Conservation (phyloP, 768 basidiomycete genomes). For the Cyathus striatus region DNA sequence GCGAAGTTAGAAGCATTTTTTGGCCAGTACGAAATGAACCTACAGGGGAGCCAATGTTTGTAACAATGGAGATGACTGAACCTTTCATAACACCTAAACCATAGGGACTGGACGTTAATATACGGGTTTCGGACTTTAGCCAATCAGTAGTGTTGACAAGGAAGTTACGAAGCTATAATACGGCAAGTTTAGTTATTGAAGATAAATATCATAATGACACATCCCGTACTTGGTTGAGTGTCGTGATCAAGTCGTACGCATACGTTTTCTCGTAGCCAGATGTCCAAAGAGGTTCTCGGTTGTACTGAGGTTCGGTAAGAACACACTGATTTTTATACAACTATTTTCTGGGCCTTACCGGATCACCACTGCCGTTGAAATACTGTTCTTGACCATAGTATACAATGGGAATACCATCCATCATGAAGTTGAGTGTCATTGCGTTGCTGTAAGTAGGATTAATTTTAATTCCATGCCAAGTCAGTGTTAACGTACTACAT, state of each 20-base stretch:
- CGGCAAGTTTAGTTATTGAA: too few species aligned
- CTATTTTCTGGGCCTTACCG: constrained; percentile 33
- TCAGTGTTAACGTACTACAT: constrained; percentile 42
- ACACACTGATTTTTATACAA: constrained; percentile 4
- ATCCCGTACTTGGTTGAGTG: constrained; percentile 53
- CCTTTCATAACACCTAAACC: constrained; percentile 68
- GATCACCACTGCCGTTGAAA: constrained; percentile 60
- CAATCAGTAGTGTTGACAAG: constrained; percentile 53
- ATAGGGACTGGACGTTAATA: constrained; percentile 43
- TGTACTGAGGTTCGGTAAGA: constrained; percentile 35
- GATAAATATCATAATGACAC: too few species aligned
- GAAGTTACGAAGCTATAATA: constrained; percentile 57
- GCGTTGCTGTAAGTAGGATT: constrained; percentile 45
- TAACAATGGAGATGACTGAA: constrained; percentile 53
- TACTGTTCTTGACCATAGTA: constrained; percentile 82
- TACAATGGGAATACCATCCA: constrained; percentile 78
- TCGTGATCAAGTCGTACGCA: constrained; percentile 52
- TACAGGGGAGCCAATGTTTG: constrained; percentile 74
- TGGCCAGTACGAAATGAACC: constrained; percentile 10
- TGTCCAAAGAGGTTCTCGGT: constrained; percentile 75
- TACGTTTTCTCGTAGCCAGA: constrained; percentile 57
- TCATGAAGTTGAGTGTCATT: constrained; percentile 71
- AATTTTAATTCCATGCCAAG: neutral
- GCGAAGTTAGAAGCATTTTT: neutral
- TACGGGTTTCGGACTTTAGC: constrained; percentile 43